These are phyloP conservation scores for Kodamaea sp. DNA, from an alignment of 1,139 yeast genomes.

Conservation along the genomic window DNA sequence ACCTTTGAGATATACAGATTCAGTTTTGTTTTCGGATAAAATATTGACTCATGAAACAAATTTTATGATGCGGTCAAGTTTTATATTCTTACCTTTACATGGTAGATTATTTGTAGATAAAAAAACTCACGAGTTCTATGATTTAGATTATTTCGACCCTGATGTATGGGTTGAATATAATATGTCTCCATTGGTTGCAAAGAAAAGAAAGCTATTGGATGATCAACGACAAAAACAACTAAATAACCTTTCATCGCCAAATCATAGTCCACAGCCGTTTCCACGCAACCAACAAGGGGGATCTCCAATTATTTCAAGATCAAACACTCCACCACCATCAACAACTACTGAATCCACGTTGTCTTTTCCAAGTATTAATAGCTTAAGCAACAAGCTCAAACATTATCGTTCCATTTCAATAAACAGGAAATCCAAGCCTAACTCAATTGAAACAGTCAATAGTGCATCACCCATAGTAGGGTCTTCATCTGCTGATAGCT, in stretches of 20 bases:
- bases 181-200: constrained; percentile 69
- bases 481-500: too few species aligned
- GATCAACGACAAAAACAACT: constrained; percentile 3
- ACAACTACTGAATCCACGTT: constrained; percentile 3
- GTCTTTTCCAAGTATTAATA: constrained; percentile 23
- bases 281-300: neutral
- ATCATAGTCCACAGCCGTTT: neutral
- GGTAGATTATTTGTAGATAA: constrained; percentile 71
- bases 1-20: constrained; percentile 78
- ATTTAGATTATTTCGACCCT: constrained; percentile 75
- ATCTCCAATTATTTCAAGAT: constrained; percentile 2
- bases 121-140: constrained; percentile 53
- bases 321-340: constrained; percentile 2
- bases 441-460: too few species aligned
- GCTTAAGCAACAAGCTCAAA: constrained; percentile 20
- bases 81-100: constrained; percentile 67
- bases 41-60: constrained; percentile 77
- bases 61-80: constrained; percentile 85
- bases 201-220: constrained; percentile 26
- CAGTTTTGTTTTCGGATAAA: constrained; percentile 69
- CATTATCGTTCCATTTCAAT: constrained; percentile 21
- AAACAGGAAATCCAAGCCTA: constrained; percentile 7
- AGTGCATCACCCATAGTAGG: too few species aligned
- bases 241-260: neutral
- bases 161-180: constrained; percentile 76